A percentile compares a stretch with the other conserved stretches of the same genome.
Evolutionary conservation across 2,329 filamentous ascomycete genomes (phyloP).

Genomic region (Raffaelea arxii): DNA sequence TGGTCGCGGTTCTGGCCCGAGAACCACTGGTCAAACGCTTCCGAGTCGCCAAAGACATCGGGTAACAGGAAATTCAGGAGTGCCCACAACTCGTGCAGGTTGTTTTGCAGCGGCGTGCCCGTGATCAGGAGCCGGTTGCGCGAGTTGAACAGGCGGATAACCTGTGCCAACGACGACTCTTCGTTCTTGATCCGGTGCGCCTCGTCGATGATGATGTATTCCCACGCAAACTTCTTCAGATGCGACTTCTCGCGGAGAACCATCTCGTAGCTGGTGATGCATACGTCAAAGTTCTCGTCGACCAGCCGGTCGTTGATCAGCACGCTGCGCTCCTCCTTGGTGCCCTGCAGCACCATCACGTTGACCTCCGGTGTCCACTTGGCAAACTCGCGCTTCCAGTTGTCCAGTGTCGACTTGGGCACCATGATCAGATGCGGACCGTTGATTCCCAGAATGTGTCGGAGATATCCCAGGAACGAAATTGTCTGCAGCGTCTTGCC

Average conservation of each 20-base stretch:
- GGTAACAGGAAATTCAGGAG: conserved; percentile 95
- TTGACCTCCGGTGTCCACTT: conserved; percentile 95
- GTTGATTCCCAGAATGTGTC: conserved; percentile 79
- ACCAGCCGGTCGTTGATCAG: conserved; percentile 88
- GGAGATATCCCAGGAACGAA: conserved; percentile 87
- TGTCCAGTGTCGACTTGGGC: conserved; percentile 94
- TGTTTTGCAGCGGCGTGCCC: conserved; percentile 94
- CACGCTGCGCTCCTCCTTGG: conserved; percentile 82
- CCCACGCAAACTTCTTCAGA: conserved; percentile 96
- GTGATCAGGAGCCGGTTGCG: conserved; percentile 92
- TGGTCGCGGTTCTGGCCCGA: conserved; percentile 83
- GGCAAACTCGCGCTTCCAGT: conserved; percentile 92
- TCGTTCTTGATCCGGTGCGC: conserved; percentile 99
- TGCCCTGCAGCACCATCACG: conserved; percentile 85
- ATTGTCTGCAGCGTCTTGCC: conserved; percentile 98
- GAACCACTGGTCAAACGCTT: conserved; percentile 98
- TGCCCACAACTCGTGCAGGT: conserved; percentile 95
- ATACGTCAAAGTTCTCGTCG: conserved; percentile 93
- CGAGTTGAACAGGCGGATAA: conserved; percentile 93
- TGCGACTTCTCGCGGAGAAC: conserved; percentile 90
- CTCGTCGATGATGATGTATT: conserved; percentile 99
- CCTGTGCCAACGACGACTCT: conserved; percentile 90
- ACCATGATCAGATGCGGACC: conserved; percentile 88
- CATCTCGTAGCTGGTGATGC: conserved; percentile 99
- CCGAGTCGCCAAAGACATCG: conserved; percentile 92